These are phyloP conservation scores for Lathyrus oleraceus DNA, from an alignment of 306 rosid species.

Conservation along the genomic window DNA sequence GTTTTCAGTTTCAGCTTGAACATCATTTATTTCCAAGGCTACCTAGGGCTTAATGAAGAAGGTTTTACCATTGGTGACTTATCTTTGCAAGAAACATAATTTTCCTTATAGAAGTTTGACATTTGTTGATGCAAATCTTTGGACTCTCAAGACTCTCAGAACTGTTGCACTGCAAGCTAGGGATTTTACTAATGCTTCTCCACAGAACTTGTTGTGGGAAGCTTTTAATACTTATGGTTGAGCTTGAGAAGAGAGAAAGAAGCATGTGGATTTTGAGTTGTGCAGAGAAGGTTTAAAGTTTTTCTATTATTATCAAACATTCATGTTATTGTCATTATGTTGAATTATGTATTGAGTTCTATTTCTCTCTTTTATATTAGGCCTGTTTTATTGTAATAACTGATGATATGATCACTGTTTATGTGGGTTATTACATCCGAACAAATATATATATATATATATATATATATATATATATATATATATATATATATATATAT, in stretches of 20 bases:
- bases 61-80: conserved; percentile 63
- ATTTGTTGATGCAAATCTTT: conserved; percentile 56
- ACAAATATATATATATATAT: too few relatives aligned
- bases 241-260: not conserved
- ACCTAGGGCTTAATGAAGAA: conserved; percentile 66
- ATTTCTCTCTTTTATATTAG: conserved; percentile 11
- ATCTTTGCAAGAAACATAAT: conserved; percentile 75
- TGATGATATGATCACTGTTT: conserved; percentile 12
- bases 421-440: conserved; percentile 18
- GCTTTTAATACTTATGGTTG: conserved; percentile 71
- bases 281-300: not conserved
- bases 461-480: too few relatives aligned
- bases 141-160: conserved; percentile 57
- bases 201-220: conserved; percentile 70
- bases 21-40: conserved; percentile 68
- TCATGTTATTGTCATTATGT: not conserved
- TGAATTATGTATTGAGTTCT: not conserved
- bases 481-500: too few relatives aligned
- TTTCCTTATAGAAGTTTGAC: conserved; percentile 69
- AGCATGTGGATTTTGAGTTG: not conserved
- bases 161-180: conserved; percentile 64
- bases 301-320: not conserved
- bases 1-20: conserved; percentile 70
- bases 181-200: conserved; percentile 34
- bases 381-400: conserved; percentile 5